These are phyloP conservation scores for Heracleum sosnowskyi DNA, from an alignment of 129 eudicot species.

Conservation along the genomic window DNA sequence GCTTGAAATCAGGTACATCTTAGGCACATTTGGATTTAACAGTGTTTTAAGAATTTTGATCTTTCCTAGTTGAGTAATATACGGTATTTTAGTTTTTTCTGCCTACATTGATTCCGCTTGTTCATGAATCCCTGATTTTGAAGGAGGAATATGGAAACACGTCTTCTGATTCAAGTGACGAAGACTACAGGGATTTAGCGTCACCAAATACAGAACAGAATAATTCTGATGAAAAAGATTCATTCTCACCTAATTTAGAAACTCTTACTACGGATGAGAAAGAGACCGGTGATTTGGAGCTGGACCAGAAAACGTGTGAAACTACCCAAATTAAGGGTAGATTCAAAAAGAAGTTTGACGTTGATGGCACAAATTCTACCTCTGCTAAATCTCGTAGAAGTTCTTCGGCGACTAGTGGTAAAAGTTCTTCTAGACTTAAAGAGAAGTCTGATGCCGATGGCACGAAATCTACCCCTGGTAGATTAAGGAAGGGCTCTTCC, in stretches of 20 bases:
- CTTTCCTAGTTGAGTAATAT: neutral
- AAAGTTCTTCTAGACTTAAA: constrained; percentile 20
- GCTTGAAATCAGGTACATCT: neutral
- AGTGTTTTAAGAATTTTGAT: neutral
- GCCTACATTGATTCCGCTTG: constrained; percentile 15
- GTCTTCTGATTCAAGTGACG: constrained; percentile 87
- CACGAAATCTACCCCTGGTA: constrained; percentile 22
- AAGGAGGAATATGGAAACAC: constrained; percentile 71
- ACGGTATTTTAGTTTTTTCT: neutral
- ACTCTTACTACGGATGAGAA: neutral
- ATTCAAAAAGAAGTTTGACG: constrained; percentile 20
- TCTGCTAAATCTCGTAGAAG: constrained; percentile 18
- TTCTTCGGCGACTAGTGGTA: constrained; percentile 31
- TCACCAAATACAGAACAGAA: constrained; percentile 28
- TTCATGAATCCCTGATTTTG: constrained; percentile 18
- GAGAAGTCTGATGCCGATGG: constrained; percentile 27
- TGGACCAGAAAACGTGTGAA: constrained; percentile 18
- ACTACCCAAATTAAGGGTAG: constrained; percentile 15
- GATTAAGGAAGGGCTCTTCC: constrained; percentile 17
- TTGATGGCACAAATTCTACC: constrained; percentile 27
- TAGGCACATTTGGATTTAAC: neutral
- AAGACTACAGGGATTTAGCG: constrained; percentile 47
- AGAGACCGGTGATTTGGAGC: constrained; percentile 10
- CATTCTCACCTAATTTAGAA: neutral
- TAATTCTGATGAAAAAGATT: constrained; percentile 11